Conservation (phyloP, 345 rosid species). For the Eucalyptus dawsonii region DNA sequence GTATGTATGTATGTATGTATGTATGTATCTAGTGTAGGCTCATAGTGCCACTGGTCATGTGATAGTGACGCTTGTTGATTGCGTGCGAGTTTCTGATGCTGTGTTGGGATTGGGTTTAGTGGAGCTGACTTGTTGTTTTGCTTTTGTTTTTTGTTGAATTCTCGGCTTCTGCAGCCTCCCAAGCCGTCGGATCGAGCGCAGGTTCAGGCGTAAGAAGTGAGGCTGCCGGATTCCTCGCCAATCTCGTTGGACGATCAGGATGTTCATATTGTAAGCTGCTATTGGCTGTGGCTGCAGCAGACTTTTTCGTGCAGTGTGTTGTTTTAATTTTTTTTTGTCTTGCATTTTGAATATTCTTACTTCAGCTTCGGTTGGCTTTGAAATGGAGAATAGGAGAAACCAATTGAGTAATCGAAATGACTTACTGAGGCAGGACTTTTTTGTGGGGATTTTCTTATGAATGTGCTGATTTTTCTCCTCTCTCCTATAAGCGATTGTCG, state of each 20-base stretch:
- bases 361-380: not conserved
- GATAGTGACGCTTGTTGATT: not conserved
- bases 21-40: not conserved
- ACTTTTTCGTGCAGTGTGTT: not conserved
- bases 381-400: not conserved
- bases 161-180: slow-evolving; percentile 45
- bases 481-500: not conserved
- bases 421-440: not conserved
- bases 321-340: not conserved
- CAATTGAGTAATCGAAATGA: not conserved
- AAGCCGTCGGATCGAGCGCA: slow-evolving; percentile 66
- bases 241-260: slow-evolving; percentile 86
- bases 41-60: not conserved
- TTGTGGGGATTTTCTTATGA: not conserved
- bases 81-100: not conserved
- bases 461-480: not conserved
- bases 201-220: slow-evolving; percentile 68
- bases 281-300: not conserved
- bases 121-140: not conserved
- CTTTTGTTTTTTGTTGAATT: not conserved
- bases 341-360: not conserved
- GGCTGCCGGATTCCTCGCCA: slow-evolving; percentile 79
- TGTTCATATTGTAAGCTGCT: slow-evolving; percentile 59
- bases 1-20: not conserved
- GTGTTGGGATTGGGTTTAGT: not conserved